Percentiles rank a stretch among this genome's conserved stretches.
Evolutionary conservation across 1,139 yeast species (phyloP).

Genomic region (Suhomyces panamericanus): DNA sequence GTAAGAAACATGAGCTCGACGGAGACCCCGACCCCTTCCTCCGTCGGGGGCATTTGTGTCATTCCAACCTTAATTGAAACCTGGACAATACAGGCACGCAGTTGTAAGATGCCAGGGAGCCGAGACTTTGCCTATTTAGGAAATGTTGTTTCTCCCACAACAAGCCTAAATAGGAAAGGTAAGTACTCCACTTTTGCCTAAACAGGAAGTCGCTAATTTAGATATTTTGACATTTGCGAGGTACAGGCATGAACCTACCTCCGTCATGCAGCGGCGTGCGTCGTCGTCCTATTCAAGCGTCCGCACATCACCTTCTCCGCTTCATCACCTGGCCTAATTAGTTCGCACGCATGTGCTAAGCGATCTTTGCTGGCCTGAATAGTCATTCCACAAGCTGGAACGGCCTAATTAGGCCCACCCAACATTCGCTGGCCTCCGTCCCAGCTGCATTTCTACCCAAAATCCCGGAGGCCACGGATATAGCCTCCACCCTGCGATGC

Average conservation of each 20-base stretch:
- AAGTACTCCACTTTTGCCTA: slow-evolving; percentile 27
- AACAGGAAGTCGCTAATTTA: slow-evolving; percentile 17
- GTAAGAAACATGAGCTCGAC: background rate
- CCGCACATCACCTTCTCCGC: slow-evolving; percentile 10
- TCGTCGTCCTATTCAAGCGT: background rate
- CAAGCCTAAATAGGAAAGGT: slow-evolving; percentile 20
- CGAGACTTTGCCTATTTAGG: slow-evolving; percentile 22
- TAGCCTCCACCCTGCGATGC: no score
- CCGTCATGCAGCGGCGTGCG: background rate
- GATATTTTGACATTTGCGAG: slow-evolving; percentile 5
- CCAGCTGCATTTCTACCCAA: background rate
- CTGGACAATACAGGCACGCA: slow-evolving; percentile 9
- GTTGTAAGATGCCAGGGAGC: slow-evolving; percentile 4
- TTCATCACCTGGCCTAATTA: slow-evolving; percentile 10
- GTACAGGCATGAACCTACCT: background rate
- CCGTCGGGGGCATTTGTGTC: background rate
- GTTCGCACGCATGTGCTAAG: slow-evolving; percentile 12
- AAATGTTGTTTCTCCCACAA: slow-evolving; percentile 17
- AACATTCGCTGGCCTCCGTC: slow-evolving; percentile 1
- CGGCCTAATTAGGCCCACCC: slow-evolving; percentile 10
- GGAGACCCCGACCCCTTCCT: background rate
- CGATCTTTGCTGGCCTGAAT: slow-evolving; percentile 12
- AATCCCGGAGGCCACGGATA: no score
- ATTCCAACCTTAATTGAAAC: slow-evolving; percentile 4
- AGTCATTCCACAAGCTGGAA: slow-evolving; percentile 1